Evolutionary conservation across 371 early-diverging fungal species (phyloP), one percentile per base, ranked within the genome.

Genomic region (Phascolomyces articulosus): DNA sequence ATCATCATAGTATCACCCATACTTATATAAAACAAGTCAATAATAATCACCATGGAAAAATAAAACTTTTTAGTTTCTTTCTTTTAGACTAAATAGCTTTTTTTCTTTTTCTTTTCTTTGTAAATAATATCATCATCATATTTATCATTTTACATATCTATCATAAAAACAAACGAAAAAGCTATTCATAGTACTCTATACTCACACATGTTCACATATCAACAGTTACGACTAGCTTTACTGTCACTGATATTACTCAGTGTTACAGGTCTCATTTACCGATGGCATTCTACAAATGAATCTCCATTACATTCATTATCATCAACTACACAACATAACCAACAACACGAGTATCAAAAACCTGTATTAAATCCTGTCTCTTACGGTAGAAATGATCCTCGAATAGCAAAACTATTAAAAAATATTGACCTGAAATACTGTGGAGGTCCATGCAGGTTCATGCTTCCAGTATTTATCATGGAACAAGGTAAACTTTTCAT

Each of bases 391-490:
- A 38, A 54, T 2, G 68, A 68, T 34, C 65, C 65, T 27, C 48
- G 65, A 40, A 65, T 65, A 60, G 41, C 55, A 10, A 51, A 41
- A 9, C 28, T 59, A 6, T 31, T 47, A 26, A 18, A 55, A 54
- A 40, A 47, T 4, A 69, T 74, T 40, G 75, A 74, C 60, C 23
- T 58, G 26, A 72, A 72, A 53, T 78, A 74, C 61, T 78, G 78
- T 44, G 74, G 74, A n/a, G 74, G 72, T 0, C 74, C 74, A 6
- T 78, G 78, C 49, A 56, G 67, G 55, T 78, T 78, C 34, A 47
- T 78, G 13, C 40, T 74, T n/a, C 70, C 74, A 2, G 53, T 78
- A 10, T 65, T 65, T 47, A 69, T 78, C 29, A 67, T 68, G 29
- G 78, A 78, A 58, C 78, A 78, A 78, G 78, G 78, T 78, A 67